Conservation (phyloP, 495 filamentous ascomycete species). For the Rhypophila decipiens region DNA sequence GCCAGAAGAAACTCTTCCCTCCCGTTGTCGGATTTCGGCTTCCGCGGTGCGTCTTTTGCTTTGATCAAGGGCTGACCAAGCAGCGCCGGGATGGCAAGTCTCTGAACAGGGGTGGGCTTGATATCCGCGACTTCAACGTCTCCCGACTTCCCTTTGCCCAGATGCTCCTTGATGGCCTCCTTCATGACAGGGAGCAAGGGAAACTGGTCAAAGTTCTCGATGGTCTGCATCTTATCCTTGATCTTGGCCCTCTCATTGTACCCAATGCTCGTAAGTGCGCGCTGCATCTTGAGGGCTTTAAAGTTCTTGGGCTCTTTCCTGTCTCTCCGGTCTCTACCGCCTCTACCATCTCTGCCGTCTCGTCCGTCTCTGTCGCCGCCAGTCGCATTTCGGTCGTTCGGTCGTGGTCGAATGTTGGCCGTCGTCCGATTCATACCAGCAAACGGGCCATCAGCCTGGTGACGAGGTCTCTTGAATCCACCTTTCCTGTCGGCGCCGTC, state of each 20-base stretch:
- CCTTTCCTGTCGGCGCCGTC: slow-evolving; percentile 22
- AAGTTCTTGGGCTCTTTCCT: slow-evolving; percentile 37
- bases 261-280: slow-evolving; percentile 61
- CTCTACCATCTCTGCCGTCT: slow-evolving; percentile 28
- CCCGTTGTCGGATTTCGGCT: slow-evolving; percentile 12
- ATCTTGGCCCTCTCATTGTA: slow-evolving; percentile 64
- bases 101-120: slow-evolving; percentile 80
- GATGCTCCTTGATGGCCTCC: slow-evolving; percentile 49
- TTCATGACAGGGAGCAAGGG: slow-evolving; percentile 64
- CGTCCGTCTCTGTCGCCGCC: slow-evolving; percentile 5
- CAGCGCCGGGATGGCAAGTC: slow-evolving; percentile 75
- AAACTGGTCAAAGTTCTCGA: slow-evolving; percentile 76
- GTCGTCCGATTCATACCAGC: slow-evolving; percentile 71
- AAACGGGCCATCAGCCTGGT: slow-evolving; percentile 56
- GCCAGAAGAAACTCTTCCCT: slow-evolving; percentile 78
- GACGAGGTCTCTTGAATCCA: slow-evolving; percentile 23
- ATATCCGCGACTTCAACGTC: slow-evolving; percentile 65
- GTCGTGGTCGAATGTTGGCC: slow-evolving; percentile 43
- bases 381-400: not conserved
- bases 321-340: slow-evolving; percentile 24
- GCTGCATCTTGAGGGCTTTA: slow-evolving; percentile 95
- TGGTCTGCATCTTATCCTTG: slow-evolving; percentile 60
- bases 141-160: slow-evolving; percentile 44
- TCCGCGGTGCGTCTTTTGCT: slow-evolving; percentile 3
- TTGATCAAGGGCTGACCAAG: slow-evolving; percentile 37